Evolutionary conservation across 228 moss, liverwort and hornwort species (phyloP).

Genomic region (Sphagnum magellanicum): DNA sequence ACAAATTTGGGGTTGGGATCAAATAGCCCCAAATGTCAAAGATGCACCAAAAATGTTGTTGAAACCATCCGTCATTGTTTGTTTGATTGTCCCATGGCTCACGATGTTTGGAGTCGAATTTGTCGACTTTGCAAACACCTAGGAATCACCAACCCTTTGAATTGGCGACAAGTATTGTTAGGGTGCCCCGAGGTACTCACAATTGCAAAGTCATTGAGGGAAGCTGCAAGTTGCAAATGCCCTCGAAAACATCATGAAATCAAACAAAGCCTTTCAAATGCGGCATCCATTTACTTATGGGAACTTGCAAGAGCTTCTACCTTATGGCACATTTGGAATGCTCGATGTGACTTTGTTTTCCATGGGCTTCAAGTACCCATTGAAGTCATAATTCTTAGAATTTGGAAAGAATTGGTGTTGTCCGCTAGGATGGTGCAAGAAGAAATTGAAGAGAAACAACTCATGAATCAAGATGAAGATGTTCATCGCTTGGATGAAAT

Average conservation of each 20-base stretch:
- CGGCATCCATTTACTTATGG: conserved; percentile 12
- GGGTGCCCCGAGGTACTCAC: conserved; percentile 8
- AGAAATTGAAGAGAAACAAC: conserved; percentile 5
- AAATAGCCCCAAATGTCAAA: conserved; percentile 1
- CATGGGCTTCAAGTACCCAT: conserved; percentile 1
- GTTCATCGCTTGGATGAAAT: background rate
- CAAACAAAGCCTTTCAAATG: background rate
- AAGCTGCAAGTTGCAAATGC: background rate
- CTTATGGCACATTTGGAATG: conserved; percentile 14
- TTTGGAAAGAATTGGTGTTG: conserved; percentile 9
- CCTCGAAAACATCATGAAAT: background rate
- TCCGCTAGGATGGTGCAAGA: conserved; percentile 2
- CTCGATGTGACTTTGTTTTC: background rate
- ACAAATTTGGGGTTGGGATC: background rate
- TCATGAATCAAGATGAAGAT: conserved; percentile 2
- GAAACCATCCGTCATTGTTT: conserved; percentile 13
- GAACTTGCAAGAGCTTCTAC: conserved; percentile 12
- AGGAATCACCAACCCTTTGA: conserved; percentile 5
- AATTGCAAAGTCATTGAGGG: conserved; percentile 5
- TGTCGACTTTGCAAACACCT: conserved; percentile 10
- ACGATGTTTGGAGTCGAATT: conserved; percentile 11
- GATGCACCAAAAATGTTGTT: conserved; percentile 2
- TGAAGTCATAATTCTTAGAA: conserved; percentile 4
- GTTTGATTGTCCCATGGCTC: conserved; percentile 14
- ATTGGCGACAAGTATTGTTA: conserved; percentile 8